Conservation (phyloP, 768 basidiomycete species). For the Hypsizygus marmoreus region DNA sequence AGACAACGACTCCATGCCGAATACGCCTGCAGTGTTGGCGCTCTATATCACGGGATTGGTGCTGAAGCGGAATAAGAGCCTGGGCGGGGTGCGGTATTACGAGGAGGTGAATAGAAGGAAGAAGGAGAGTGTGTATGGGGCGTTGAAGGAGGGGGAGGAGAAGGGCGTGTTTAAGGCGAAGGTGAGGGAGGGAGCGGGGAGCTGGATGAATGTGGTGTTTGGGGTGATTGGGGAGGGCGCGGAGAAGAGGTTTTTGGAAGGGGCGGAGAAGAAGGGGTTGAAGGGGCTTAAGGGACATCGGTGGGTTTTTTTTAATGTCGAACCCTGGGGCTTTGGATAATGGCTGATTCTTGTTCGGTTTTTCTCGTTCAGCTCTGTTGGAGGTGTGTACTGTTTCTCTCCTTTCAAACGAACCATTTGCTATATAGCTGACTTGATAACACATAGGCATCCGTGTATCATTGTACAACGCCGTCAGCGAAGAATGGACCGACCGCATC, state of each 20-base stretch:
- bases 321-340: no score
- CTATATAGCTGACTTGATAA: constrained; percentile 1
- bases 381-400: constrained; percentile 35
- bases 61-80: constrained; percentile 62
- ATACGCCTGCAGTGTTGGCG: constrained; percentile 90
- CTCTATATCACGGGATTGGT: constrained; percentile 92
- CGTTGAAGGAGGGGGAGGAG: constrained; percentile 67
- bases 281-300: constrained; percentile 92
- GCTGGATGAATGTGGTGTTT: constrained; percentile 97
- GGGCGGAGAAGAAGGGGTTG: constrained; percentile 79
- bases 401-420: neutral
- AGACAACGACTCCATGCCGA: constrained; percentile 77
- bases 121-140: constrained; percentile 74
- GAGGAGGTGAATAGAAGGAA: constrained; percentile 71
- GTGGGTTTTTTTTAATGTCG: constrained; percentile 42
- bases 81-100: constrained; percentile 69
- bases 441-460: constrained; percentile 74
- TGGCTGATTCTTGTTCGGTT: neutral
- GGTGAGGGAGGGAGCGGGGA: constrained; percentile 74
- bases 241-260: constrained; percentile 75
- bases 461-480: constrained; percentile 86
- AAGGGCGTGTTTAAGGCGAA: constrained; percentile 71
- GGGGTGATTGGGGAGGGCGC: constrained; percentile 70
- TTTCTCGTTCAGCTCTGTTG: constrained; percentile 47
- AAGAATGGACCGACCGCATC: constrained; percentile 66